phyloP scores from a whole-genome alignment of 202 grass and related monocot genomes.

The Schoenoplectus tabernaemontani region DNA sequence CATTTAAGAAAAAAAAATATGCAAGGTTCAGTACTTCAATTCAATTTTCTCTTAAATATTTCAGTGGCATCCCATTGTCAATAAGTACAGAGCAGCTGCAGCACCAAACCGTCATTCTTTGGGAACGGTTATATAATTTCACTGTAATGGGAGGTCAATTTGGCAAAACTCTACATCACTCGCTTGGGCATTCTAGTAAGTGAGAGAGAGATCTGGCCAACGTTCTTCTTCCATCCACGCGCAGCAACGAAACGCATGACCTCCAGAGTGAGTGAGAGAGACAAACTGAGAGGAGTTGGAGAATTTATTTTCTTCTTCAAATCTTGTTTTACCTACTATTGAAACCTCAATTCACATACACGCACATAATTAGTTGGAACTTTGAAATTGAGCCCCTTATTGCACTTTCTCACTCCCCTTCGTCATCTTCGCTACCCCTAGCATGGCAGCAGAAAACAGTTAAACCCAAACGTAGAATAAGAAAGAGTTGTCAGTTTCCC shows the following conservation, averaged over 20 bases:
- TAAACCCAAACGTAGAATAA: background rate
- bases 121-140: background rate
- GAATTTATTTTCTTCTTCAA: background rate
- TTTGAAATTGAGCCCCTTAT: background rate
- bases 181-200: background rate
- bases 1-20: background rate
- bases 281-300: background rate
- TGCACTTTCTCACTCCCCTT: background rate
- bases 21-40: background rate
- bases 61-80: background rate
- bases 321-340: background rate
- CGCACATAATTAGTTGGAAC: background rate
- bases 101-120: background rate
- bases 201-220: background rate
- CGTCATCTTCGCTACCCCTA: background rate
- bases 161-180: background rate
- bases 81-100: background rate
- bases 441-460: background rate
- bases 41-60: background rate
- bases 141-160: background rate
- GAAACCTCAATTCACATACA: background rate
- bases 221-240: conserved; percentile 1
- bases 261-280: background rate
- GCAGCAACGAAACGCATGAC: background rate
- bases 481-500: background rate